These are phyloP conservation scores for Gentiana straminea DNA, from an alignment of 257 asterid genomes.

Conservation along the genomic window DNA sequence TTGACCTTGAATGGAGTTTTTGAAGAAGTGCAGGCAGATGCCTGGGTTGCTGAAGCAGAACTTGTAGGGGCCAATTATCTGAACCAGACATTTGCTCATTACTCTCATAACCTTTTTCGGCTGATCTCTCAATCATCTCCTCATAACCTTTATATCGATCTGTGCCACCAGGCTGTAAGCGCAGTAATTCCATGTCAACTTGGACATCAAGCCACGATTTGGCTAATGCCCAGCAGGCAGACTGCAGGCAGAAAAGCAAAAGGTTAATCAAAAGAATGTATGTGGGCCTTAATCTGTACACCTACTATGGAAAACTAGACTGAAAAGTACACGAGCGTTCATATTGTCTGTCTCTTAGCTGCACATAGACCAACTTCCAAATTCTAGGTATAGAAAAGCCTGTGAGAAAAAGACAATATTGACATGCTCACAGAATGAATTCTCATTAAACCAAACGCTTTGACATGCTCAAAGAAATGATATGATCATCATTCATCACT, in stretches of 20 bases:
- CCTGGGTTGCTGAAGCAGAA: slow-evolving; percentile 85
- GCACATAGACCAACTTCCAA: too few relatives aligned
- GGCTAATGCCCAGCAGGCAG: slow-evolving; percentile 99
- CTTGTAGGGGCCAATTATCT: slow-evolving; percentile 88
- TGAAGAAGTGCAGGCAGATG: slow-evolving; percentile 83
- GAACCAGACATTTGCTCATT: slow-evolving; percentile 47
- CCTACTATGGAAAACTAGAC: too few relatives aligned
- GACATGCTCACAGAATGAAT: too few relatives aligned
- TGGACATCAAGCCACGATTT: slow-evolving; percentile 94
- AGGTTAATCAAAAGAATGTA: neutral
- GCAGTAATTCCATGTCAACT: slow-evolving; percentile 68
- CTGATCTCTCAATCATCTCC: slow-evolving; percentile 63
- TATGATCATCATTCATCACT: too few relatives aligned
- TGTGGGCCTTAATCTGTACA: too few relatives aligned
- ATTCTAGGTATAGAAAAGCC: too few relatives aligned
- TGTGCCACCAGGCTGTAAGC: slow-evolving; percentile 48
- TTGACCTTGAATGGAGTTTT: slow-evolving; percentile 95
- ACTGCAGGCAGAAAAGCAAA: slow-evolving; percentile 37
- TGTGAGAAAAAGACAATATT: too few relatives aligned
- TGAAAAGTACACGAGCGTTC: too few relatives aligned
- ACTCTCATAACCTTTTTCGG: slow-evolving; percentile 46
- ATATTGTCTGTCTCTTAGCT: too few relatives aligned
- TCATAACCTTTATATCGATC: slow-evolving; percentile 57
- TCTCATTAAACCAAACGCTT: too few relatives aligned
- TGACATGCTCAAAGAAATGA: too few relatives aligned